A percentile compares a stretch with the other conserved stretches of the same genome.
These are phyloP conservation scores for Russula brevipes DNA, from an alignment of 768 basidiomycete species.

Conservation along the genomic window DNA sequence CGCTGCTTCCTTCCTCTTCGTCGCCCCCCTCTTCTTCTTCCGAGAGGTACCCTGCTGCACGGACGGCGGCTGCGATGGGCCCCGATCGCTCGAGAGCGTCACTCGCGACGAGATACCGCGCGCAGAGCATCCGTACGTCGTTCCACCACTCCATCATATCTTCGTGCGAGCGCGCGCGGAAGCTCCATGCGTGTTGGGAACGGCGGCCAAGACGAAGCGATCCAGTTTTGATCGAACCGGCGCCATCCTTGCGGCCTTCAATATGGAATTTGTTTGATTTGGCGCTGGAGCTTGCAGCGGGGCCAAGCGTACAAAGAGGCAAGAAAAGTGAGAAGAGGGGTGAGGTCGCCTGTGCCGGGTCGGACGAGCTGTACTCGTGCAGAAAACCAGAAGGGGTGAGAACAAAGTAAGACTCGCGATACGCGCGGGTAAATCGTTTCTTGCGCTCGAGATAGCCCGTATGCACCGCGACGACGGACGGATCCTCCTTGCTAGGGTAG, in stretches of 20 bases:
- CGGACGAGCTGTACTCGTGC: slow-evolving; percentile 81
- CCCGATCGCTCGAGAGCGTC: slow-evolving; percentile 91
- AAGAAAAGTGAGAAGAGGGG: slow-evolving; percentile 88
- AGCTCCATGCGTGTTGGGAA: slow-evolving; percentile 74
- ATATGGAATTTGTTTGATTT: slow-evolving; percentile 95
- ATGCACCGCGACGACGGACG: slow-evolving; percentile 79
- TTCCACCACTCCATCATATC: slow-evolving; percentile 99
- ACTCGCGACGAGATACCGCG: slow-evolving; percentile 87
- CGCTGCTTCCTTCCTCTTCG: slow-evolving; percentile 57
- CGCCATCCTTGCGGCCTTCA: slow-evolving; percentile 83
- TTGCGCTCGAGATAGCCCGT: slow-evolving; percentile 90
- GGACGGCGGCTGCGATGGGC: slow-evolving; percentile 87
- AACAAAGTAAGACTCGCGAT: slow-evolving; percentile 83
- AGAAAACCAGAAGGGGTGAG: slow-evolving; percentile 95
- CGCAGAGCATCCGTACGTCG: slow-evolving; percentile 89
- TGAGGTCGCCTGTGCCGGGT: slow-evolving; percentile 51
- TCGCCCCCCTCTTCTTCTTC: slow-evolving; percentile 67
- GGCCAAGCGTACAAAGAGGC: slow-evolving; percentile 92
- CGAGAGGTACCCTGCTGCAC: slow-evolving; percentile 81
- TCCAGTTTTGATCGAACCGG: slow-evolving; percentile 58
- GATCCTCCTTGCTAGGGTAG: slow-evolving; percentile 91
- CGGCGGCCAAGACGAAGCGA: slow-evolving; percentile 38
- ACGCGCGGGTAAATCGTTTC: slow-evolving; percentile 86
- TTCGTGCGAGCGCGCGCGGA: slow-evolving; percentile 82
- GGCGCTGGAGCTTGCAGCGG: slow-evolving; percentile 63